Evolutionary conservation across 495 filamentous ascomycete genomes (phyloP).

Genomic region (Aspergillus biplanus): DNA sequence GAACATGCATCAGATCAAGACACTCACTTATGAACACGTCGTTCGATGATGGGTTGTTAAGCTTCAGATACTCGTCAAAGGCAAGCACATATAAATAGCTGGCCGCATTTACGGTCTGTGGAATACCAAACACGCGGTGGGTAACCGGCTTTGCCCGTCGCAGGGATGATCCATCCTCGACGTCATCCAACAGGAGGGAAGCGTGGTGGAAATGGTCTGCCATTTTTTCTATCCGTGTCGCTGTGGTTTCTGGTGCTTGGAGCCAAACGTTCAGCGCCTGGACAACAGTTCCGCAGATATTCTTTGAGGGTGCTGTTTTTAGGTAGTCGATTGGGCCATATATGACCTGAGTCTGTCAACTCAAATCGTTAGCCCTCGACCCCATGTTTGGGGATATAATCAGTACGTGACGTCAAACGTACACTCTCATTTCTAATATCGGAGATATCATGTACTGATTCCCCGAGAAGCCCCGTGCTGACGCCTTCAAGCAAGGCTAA

Average conservation of each 20-base stretch:
- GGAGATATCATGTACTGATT: background rate
- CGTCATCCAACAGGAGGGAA: background rate
- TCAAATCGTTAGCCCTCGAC: background rate
- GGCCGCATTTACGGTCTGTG: background rate
- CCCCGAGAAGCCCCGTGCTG: background rate
- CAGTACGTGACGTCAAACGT: background rate
- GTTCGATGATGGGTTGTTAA: background rate
- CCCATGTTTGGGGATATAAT: background rate
- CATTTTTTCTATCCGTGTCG: background rate
- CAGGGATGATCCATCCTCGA: background rate
- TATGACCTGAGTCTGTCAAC: background rate
- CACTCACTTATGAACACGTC: background rate
- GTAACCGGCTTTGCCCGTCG: background rate
- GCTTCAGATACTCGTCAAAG: background rate
- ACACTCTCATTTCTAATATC: background rate
- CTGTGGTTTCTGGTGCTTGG: background rate
- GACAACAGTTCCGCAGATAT: background rate
- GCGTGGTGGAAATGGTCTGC: slow-evolving; percentile 1
- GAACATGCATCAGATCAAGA: background rate
- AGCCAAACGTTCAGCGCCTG: background rate
- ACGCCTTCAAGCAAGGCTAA: background rate
- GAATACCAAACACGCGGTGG: background rate
- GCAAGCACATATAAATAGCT: slow-evolving; percentile 3
- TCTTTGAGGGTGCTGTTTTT: background rate
- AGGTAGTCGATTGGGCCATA: background rate